Conservation (phyloP, 2,329 filamentous ascomycete genomes). For the Xylaria sp. region DNA sequence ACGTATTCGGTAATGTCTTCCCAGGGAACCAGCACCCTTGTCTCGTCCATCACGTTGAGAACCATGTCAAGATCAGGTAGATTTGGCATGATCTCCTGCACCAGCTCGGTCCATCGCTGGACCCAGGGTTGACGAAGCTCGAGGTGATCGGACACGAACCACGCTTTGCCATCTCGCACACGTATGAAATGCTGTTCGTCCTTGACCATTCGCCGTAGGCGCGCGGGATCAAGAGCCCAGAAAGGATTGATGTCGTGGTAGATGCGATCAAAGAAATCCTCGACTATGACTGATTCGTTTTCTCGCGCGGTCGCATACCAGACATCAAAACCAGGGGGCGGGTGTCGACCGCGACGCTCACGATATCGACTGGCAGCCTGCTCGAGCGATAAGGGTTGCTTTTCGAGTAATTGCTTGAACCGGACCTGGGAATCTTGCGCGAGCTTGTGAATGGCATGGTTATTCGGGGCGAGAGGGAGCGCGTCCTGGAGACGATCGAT, state of each 20-base stretch:
- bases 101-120: conserved; percentile 44
- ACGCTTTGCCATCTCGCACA: conserved; percentile 41
- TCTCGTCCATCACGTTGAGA: conserved; percentile 60
- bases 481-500: neutral
- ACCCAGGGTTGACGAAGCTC: conserved; percentile 37
- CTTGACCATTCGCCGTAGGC: conserved; percentile 36
- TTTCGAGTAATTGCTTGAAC: conserved; percentile 38
- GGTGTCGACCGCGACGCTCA: conserved; percentile 51
- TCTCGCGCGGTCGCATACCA: conserved; percentile 53
- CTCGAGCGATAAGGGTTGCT: conserved; percentile 43
- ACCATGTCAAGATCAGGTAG: conserved; percentile 63
- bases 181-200: conserved; percentile 41
- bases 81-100: conserved; percentile 44
- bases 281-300: conserved; percentile 49
- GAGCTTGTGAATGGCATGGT: conserved; percentile 45
- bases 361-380: conserved; percentile 53
- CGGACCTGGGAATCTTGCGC: conserved; percentile 41
- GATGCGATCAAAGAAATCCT: conserved; percentile 60
- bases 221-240: conserved; percentile 48
- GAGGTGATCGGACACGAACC: conserved; percentile 29
- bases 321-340: conserved; percentile 55
- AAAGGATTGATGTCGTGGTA: conserved; percentile 58
- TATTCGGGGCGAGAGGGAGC: conserved; percentile 6
- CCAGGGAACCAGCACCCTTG: conserved; percentile 55
- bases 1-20: conserved; percentile 50